A percentile compares a stretch with the other conserved stretches of the same genome.
phyloP scores from a whole-genome alignment of 805 yeast species.

The Ogataea henricii region DNA sequence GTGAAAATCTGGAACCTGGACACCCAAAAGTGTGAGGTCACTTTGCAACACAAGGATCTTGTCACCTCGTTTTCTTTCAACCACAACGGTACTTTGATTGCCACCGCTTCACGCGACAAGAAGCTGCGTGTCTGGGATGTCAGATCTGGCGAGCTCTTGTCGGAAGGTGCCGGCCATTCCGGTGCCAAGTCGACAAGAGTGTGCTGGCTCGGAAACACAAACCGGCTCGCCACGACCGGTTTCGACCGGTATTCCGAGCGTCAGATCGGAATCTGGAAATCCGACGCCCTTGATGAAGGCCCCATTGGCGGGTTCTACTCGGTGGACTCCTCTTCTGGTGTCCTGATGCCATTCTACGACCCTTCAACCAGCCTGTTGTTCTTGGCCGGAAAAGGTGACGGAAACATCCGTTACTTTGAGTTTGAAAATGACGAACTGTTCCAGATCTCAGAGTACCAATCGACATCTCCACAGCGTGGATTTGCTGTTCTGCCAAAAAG shows the following conservation, averaged over 20 bases:
- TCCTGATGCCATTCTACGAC: conserved; percentile 89
- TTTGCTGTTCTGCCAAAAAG: conserved; percentile 87
- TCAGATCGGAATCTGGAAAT: conserved; percentile 93
- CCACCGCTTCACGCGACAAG: conserved; percentile 90
- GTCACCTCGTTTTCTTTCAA: conserved; percentile 93
- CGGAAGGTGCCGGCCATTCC: conserved; percentile 86
- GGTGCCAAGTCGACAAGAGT: conserved; percentile 93
- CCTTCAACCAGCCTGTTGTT: conserved; percentile 76
- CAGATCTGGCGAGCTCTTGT: conserved; percentile 67
- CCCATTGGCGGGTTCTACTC: conserved; percentile 87
- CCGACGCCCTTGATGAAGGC: conserved; percentile 69
- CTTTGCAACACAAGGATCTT: conserved; percentile 84
- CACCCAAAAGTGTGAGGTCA: conserved; percentile 66
- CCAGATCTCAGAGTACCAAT: conserved; percentile 85
- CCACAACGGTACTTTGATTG: conserved; percentile 83
- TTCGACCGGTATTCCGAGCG: conserved; percentile 91
- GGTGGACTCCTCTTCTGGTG: conserved; percentile 90
- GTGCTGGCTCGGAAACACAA: conserved; percentile 85
- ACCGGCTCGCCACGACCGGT: conserved; percentile 90
- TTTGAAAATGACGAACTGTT: conserved; percentile 79
- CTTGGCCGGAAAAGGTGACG: conserved; percentile 97
- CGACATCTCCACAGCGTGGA: conserved; percentile 95
- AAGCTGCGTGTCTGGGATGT: conserved; percentile 90
- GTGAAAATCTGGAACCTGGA: conserved; percentile 90
- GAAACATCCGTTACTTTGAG: conserved; percentile 93